Evolutionary conservation across 805 yeast genomes (phyloP).

Genomic region (Suhomyces sp.): DNA sequence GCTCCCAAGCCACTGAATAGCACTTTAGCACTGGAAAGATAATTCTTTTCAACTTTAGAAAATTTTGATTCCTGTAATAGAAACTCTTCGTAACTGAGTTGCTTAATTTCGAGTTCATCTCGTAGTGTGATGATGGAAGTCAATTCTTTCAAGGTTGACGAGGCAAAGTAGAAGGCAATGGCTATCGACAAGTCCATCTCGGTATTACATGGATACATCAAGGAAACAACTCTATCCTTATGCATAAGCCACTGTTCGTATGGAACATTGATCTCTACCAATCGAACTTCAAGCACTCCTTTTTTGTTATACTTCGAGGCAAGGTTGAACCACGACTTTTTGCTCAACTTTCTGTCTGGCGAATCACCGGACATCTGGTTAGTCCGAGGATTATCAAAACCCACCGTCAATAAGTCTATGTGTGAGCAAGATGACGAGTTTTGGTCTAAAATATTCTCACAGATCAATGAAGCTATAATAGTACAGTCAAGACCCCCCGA

Average conservation of each 20-base stretch:
- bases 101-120: neutral
- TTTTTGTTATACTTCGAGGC: slow-evolving; percentile 36
- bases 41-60: neutral
- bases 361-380: slow-evolving; percentile 57
- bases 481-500: slow-evolving; percentile 98
- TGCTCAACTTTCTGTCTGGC: slow-evolving; percentile 81
- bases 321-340: slow-evolving; percentile 56
- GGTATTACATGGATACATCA: slow-evolving; percentile 81
- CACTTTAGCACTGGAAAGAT: slow-evolving; percentile 56
- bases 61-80: slow-evolving; percentile 7
- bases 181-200: slow-evolving; percentile 97
- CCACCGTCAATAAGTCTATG: slow-evolving; percentile 84
- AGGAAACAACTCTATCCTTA: slow-evolving; percentile 49
- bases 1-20: slow-evolving; percentile 94
- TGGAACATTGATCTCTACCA: slow-evolving; percentile 71
- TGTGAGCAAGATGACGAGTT: slow-evolving; percentile 14
- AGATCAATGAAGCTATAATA: slow-evolving; percentile 56
- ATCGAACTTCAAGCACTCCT: slow-evolving; percentile 34
- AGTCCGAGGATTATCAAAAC: slow-evolving; percentile 86
- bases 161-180: slow-evolving; percentile 89
- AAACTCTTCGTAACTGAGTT: slow-evolving; percentile 18
- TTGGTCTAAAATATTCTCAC: slow-evolving; percentile 20
- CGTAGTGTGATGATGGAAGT: neutral
- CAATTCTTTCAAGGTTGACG: slow-evolving; percentile 5
- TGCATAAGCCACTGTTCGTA: slow-evolving; percentile 60